A percentile compares a stretch with the other conserved stretches of the same genome.
Conservation (phyloP, 164 flowering plant species). For the Amborella trichopoda region DNA sequence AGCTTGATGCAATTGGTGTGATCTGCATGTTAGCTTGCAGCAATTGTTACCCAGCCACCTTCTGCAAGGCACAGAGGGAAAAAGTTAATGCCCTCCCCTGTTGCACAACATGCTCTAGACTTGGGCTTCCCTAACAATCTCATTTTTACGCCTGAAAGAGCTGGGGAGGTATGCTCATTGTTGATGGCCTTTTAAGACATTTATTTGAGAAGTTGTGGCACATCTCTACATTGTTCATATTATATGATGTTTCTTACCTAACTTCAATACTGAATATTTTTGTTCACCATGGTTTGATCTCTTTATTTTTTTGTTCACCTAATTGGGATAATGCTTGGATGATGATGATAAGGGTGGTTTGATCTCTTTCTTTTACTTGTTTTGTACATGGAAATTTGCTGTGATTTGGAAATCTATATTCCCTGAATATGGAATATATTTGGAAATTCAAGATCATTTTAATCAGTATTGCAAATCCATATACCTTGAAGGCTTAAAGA, state of each 20-base stretch:
- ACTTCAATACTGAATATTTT: too few relatives aligned
- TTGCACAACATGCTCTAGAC: conserved; percentile 76
- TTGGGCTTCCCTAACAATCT: conserved; percentile 66
- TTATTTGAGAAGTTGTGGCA: neutral
- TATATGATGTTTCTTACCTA: neutral
- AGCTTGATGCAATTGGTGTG: neutral
- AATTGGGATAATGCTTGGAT: too few relatives aligned
- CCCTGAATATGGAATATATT: too few relatives aligned
- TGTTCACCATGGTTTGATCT: too few relatives aligned
- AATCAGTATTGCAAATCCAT: too few relatives aligned
- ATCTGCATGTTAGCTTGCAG: conserved; percentile 55
- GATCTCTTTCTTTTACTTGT: too few relatives aligned
- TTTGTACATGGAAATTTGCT: too few relatives aligned
- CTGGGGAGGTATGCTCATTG: conserved; percentile 62
- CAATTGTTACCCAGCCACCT: conserved; percentile 92
- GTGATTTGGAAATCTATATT: too few relatives aligned
- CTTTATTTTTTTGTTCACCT: too few relatives aligned
- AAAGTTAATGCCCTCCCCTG: conserved; percentile 75
- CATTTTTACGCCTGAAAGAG: conserved; percentile 78
- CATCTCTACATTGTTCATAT: neutral
- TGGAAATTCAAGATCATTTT: too few relatives aligned
- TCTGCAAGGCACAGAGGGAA: conserved; percentile 74
- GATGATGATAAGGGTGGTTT: too few relatives aligned
- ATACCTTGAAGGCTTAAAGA: too few relatives aligned
- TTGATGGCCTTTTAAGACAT: neutral